These are phyloP conservation scores for Trifolium subterraneum DNA, from an alignment of 306 rosid genomes.

Conservation along the genomic window DNA sequence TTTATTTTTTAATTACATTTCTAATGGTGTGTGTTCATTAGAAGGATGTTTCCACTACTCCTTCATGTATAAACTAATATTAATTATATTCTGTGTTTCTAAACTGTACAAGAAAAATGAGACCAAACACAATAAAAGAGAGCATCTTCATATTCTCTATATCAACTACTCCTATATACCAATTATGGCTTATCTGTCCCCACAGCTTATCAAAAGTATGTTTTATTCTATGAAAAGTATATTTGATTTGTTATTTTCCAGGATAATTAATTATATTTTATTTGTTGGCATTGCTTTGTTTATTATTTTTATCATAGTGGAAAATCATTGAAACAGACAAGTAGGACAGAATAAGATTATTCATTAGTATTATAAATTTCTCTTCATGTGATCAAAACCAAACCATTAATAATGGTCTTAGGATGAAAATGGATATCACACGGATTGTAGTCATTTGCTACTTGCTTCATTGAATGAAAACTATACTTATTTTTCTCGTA, in stretches of 20 bases:
- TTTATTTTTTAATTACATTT: not conserved
- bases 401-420: too few species aligned
- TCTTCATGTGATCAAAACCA: not conserved
- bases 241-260: not conserved
- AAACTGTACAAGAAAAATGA: constrained; percentile 11
- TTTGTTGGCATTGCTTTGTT: constrained; percentile 26
- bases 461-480: too few species aligned
- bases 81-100: not conserved
- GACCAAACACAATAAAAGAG: not conserved
- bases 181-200: constrained; percentile 40
- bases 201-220: constrained; percentile 37
- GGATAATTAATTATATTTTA: not conserved
- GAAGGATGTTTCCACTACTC: constrained; percentile 46
- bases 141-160: not conserved
- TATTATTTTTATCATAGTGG: not conserved
- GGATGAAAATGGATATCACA: too few species aligned
- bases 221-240: not conserved
- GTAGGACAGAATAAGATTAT: not conserved
- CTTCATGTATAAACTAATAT: not conserved
- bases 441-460: too few species aligned
- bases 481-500: too few species aligned
- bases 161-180: too few species aligned
- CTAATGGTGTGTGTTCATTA: not conserved
- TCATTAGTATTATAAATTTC: not conserved
- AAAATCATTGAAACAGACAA: constrained; percentile 20